phyloP scores from a whole-genome alignment of 768 basidiomycete species.

The Solioccasus polychromus region DNA sequence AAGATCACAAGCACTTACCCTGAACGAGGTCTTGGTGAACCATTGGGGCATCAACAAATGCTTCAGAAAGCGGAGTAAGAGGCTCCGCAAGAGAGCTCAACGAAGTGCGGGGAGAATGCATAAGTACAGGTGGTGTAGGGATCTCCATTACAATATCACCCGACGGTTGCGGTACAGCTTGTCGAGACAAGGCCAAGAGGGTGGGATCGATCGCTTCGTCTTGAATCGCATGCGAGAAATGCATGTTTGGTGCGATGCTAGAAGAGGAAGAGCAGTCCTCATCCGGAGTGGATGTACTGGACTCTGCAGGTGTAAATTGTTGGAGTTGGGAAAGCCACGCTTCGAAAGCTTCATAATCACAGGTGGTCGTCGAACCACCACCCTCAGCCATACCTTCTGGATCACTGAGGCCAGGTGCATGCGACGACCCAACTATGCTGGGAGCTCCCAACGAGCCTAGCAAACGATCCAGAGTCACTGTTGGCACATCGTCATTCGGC shows the following conservation, averaged over 20 bases:
- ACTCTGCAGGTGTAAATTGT: slow-evolving; percentile 35
- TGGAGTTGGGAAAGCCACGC: slow-evolving; percentile 53
- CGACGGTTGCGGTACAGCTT: not conserved
- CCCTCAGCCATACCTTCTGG: slow-evolving; percentile 10
- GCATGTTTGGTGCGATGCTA: not conserved
- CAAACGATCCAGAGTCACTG: slow-evolving; percentile 34
- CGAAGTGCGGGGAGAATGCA: slow-evolving; percentile 31
- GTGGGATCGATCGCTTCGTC: slow-evolving; percentile 33
- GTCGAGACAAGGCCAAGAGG: slow-evolving; percentile 30
- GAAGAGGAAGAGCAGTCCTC: slow-evolving; percentile 6
- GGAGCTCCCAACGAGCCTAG: slow-evolving; percentile 37
- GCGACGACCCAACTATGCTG: not conserved
- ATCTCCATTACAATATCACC: slow-evolving; percentile 3
- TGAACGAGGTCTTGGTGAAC: not conserved
- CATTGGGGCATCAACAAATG: slow-evolving; percentile 7
- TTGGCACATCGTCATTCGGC: not conserved
- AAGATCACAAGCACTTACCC: slow-evolving; percentile 8
- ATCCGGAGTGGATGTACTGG: slow-evolving; percentile 7
- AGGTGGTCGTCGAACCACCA: slow-evolving; percentile 4
- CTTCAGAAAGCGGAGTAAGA: slow-evolving; percentile 22
- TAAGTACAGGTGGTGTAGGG: slow-evolving; percentile 18
- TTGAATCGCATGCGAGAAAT: not conserved
- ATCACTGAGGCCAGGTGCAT: slow-evolving; percentile 6
- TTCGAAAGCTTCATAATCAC: slow-evolving; percentile 43
- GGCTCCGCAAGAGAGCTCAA: slow-evolving; percentile 30